These are phyloP conservation scores for Calvatia gigantea DNA, from an alignment of 768 basidiomycete species.

Conservation along the genomic window DNA sequence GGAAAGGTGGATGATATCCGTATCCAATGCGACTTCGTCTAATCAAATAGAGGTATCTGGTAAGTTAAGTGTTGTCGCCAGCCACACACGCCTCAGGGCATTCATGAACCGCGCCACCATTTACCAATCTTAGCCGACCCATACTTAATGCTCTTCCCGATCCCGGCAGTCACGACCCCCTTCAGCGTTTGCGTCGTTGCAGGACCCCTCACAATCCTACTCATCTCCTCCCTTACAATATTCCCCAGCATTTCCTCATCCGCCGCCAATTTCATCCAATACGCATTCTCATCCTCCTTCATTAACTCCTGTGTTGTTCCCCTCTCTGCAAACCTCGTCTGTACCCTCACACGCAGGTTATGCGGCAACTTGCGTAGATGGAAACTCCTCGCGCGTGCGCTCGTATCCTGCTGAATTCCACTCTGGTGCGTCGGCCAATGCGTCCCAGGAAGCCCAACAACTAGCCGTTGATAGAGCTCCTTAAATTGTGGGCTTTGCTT, in stretches of 20 bases:
- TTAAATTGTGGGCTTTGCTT: conserved; percentile 81
- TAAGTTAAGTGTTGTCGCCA: neutral
- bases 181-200: conserved; percentile 84
- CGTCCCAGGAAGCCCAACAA: conserved; percentile 76
- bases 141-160: conserved; percentile 77
- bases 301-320: conserved; percentile 25
- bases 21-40: neutral
- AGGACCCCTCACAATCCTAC: conserved; percentile 74
- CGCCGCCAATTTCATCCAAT: conserved; percentile 70
- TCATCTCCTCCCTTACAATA: conserved; percentile 67
- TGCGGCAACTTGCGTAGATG: conserved; percentile 80
- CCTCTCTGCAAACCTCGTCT: conserved; percentile 43
- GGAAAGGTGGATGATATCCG: neutral
- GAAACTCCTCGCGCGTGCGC: conserved; percentile 61
- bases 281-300: conserved; percentile 69
- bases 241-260: conserved; percentile 53
- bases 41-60: conserved; percentile 3
- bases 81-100: neutral
- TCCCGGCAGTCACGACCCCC: conserved; percentile 79
- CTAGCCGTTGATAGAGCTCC: conserved; percentile 80
- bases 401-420: conserved; percentile 71
- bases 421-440: conserved; percentile 55
- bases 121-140: conserved; percentile 75
- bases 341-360: conserved; percentile 56
- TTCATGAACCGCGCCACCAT: conserved; percentile 61